Evolutionary conservation across 768 basidiomycete genomes (phyloP).

Genomic region (Rubroboletus pulcherrimus): DNA sequence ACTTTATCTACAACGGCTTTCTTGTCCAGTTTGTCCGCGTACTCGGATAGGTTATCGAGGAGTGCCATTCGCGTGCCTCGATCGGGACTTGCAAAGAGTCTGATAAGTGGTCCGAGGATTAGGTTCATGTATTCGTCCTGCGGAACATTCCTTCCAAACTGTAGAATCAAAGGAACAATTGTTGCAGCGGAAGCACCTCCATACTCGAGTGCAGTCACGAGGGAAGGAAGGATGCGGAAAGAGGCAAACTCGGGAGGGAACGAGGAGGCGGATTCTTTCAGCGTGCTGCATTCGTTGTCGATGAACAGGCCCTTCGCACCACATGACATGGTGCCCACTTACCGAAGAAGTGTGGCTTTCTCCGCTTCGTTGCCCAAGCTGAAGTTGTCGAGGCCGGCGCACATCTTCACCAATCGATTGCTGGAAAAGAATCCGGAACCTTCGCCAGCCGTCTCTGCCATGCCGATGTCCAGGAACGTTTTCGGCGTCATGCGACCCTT

Average conservation of each 20-base stretch:
- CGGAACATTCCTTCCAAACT: slow-evolving; percentile 68
- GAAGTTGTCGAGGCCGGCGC: slow-evolving; percentile 82
- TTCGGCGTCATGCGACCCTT: slow-evolving; percentile 74
- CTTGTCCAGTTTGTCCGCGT: slow-evolving; percentile 83
- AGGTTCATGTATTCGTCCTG: slow-evolving; percentile 65
- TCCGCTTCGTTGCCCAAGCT: slow-evolving; percentile 77
- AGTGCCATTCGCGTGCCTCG: slow-evolving; percentile 92
- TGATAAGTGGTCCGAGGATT: slow-evolving; percentile 76
- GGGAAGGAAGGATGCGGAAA: slow-evolving; percentile 82
- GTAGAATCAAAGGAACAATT: slow-evolving; percentile 81
- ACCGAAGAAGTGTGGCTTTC: slow-evolving; percentile 70
- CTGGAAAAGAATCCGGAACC: slow-evolving; percentile 73
- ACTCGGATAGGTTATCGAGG: slow-evolving; percentile 79
- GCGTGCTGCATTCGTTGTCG: slow-evolving; percentile 43
- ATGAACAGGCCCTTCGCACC: neutral
- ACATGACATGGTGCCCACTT: slow-evolving; percentile 3
- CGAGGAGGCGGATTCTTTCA: slow-evolving; percentile 75
- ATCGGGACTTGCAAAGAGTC: slow-evolving; percentile 85
- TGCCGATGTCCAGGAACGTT: slow-evolving; percentile 76
- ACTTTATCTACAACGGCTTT: slow-evolving; percentile 82
- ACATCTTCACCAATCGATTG: slow-evolving; percentile 83
- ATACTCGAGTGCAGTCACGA: slow-evolving; percentile 73
- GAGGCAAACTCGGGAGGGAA: slow-evolving; percentile 86
- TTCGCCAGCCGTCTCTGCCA: slow-evolving; percentile 56
- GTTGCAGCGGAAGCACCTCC: slow-evolving; percentile 72